Conservation (phyloP, 1,284 basidiomycete genomes). For the Puccinia horiana region DNA sequence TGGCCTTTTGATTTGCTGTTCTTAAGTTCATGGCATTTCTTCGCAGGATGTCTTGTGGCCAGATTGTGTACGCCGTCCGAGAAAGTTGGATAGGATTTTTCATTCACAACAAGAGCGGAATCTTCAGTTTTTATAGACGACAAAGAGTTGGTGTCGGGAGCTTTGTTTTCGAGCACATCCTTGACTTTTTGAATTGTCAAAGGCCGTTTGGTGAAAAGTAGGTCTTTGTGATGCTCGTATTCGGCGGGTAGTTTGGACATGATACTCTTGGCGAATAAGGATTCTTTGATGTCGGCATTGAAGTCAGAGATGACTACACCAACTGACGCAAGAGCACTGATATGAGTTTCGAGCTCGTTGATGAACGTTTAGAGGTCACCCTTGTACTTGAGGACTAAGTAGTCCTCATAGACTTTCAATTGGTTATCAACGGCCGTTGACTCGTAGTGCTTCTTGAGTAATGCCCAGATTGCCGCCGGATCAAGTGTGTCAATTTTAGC, state of each 20-base stretch:
- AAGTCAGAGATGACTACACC: neutral
- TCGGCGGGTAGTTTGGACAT: neutral
- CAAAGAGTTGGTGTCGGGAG: neutral
- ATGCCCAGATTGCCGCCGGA: neutral
- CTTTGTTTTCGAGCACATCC: neutral
- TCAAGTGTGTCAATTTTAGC: neutral
- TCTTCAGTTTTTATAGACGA: neutral
- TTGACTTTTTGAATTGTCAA: neutral
- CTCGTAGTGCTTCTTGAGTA: neutral
- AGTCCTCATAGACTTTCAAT: neutral
- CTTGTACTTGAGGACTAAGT: neutral
- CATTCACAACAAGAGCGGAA: neutral
- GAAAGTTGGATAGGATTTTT: neutral
- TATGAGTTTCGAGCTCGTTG: neutral
- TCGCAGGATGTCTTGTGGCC: no score
- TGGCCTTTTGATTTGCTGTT: no score
- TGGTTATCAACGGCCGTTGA: neutral
- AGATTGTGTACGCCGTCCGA: neutral
- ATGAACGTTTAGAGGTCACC: neutral
- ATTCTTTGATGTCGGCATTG: neutral
- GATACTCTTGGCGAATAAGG: neutral
- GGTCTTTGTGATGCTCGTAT: neutral
- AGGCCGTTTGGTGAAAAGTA: neutral
- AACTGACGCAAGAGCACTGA: neutral
- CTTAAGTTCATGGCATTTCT: no score